phyloP scores from a whole-genome alignment of 208 protist species.

The Leishmania major region DNA sequence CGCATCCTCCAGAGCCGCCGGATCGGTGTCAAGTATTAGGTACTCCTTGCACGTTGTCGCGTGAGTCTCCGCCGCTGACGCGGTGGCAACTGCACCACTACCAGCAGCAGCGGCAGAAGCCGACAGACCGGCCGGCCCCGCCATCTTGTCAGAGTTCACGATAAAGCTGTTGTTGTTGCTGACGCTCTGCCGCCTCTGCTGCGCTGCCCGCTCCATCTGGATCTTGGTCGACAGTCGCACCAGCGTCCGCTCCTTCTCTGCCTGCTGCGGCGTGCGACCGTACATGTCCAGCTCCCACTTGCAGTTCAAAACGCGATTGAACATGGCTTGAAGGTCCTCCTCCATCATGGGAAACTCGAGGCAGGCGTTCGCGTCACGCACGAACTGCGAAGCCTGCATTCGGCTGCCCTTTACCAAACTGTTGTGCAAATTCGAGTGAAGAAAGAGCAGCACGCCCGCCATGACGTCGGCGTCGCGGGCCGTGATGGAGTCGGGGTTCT shows the following conservation, averaged over 20 bases:
- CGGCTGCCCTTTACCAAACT: constrained; percentile 41
- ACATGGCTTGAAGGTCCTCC: constrained; percentile 77
- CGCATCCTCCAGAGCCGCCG: background rate
- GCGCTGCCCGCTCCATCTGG: constrained; percentile 24
- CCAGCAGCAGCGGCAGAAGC: background rate
- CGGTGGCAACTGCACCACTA: background rate
- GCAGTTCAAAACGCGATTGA: constrained; percentile 46
- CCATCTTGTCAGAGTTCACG: background rate
- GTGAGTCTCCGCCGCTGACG: background rate
- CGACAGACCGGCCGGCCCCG: background rate
- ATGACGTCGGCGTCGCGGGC: constrained; percentile 79
- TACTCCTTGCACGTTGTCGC: constrained; percentile 9
- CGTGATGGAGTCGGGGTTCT: constrained; percentile 73
- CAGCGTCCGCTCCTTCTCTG: constrained; percentile 39
- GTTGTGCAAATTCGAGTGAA: constrained; percentile 91
- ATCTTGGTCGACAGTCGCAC: constrained; percentile 43
- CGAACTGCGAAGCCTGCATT: constrained; percentile 69
- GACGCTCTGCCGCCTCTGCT: constrained; percentile 19
- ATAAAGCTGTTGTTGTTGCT: constrained; percentile 1
- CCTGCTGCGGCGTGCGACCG: constrained; percentile 74
- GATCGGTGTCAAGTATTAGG: constrained; percentile 1
- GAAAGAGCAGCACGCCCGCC: constrained; percentile 85
- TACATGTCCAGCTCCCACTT: constrained; percentile 84
- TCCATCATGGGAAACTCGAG: constrained; percentile 69
- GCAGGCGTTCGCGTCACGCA: constrained; percentile 69